Base-by-base conservation (phyloP, 169 alveolate species). In the Cyclospora cayetanensis region DNA sequence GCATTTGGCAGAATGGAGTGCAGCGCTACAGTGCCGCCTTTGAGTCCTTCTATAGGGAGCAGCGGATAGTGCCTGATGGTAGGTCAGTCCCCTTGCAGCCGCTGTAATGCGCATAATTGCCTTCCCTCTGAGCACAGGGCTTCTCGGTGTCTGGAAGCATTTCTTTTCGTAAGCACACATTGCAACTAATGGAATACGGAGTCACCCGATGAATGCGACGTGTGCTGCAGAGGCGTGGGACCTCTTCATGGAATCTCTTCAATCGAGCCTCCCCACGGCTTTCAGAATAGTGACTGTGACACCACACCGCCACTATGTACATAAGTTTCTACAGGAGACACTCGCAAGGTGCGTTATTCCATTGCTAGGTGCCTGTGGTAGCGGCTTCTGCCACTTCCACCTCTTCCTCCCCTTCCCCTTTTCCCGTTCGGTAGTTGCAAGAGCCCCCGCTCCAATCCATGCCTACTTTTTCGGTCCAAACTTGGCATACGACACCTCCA, bases 181-280 rank as follows among this genome's bases (percentile, higher is more conserved):
- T n/a, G n/a, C n/a, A n/a, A n/a, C n/a, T n/a, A n/a, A n/a, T 50
- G 63, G 2, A 2, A 50, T n/a, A 2, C 63, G 63, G 27, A 50
- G 31, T 4, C 18, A 15, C 2, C 31, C 27, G 74, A 11, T 29
- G 27, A 20, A 60, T 1, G 25, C 31, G 31, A 60, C 25, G n/a
- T 60, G 74, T 60, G 35, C 5, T 39, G 4, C 79, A 84, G 96
- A 94, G 66, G 98, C 96, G 82, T 97, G 96, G 95, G 88, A 92
- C 4, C 42, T 53, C 20, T 97, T 97, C 86, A 43, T 95, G 53
- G 92, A 80, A 63, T 93, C 84, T 27, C 91, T 96, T 29, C 92
- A 91, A 31, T 80, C 93, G 74, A 97, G 96, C 76, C 92, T 97
- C 25, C 97, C 98, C n/a, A 94, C 96, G n/a, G 96, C 97, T 70